Evolutionary conservation across 2,329 filamentous ascomycete genomes (phyloP).

Genomic region (Fusarium stilboides): DNA sequence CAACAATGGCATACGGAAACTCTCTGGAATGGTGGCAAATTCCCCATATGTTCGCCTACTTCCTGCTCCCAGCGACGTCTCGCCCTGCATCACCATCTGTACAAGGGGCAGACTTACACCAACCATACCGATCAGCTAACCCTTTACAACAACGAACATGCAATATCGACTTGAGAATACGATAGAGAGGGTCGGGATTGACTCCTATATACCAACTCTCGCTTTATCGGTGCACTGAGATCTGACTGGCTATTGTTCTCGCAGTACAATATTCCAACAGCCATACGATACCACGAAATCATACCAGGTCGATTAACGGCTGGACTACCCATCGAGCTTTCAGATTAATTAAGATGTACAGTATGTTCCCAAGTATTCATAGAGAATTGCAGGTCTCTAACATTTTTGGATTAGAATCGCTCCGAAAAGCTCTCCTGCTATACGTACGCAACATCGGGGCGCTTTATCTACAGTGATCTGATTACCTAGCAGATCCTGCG

Average conservation of each 20-base stretch:
- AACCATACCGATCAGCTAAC: constrained; percentile 13
- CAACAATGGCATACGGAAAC: not conserved
- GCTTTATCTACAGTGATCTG: not conserved
- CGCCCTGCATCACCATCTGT: constrained; percentile 17
- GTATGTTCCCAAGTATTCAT: not conserved
- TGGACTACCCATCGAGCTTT: not conserved
- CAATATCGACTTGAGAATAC: constrained; percentile 13
- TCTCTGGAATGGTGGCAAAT: constrained; percentile 13
- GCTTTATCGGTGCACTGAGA: not conserved
- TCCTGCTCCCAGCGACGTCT: constrained; percentile 15
- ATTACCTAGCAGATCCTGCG: not conserved
- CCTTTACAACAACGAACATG: constrained; percentile 19
- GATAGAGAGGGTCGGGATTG: not conserved
- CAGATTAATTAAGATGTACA: not conserved
- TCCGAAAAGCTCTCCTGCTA: not conserved
- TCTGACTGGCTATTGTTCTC: not conserved
- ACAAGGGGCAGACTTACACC: constrained; percentile 20
- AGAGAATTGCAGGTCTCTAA: not conserved
- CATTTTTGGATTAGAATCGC: constrained; percentile 1
- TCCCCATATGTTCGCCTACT: constrained; percentile 3
- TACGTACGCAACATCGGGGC: not conserved
- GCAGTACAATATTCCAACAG: not conserved
- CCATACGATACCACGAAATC: not conserved
- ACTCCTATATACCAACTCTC: not conserved
- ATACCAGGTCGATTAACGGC: not conserved